Evolutionary conservation across 1,284 basidiomycete species (phyloP).

Genomic region (Cystobasidiaceae sp.): DNA sequence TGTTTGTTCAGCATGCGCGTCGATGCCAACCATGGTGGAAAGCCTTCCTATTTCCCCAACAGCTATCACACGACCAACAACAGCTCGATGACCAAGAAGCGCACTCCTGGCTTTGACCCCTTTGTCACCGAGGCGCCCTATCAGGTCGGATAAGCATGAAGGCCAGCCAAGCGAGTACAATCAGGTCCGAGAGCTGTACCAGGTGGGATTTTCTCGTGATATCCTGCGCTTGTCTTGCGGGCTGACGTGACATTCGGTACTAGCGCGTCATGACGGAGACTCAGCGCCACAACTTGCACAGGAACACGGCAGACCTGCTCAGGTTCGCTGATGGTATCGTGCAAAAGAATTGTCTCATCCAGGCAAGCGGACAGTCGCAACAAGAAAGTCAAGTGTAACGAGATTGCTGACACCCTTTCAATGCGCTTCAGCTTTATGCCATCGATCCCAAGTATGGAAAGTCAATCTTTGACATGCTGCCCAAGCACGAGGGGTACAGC

Average conservation of each 20-base stretch:
- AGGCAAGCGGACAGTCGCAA: too few relatives aligned
- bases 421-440: constrained; percentile 40
- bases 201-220: neutral
- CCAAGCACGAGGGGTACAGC: constrained; percentile 38
- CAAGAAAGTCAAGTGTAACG: neutral
- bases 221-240: neutral
- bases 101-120: constrained; percentile 42
- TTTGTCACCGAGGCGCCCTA: constrained; percentile 41
- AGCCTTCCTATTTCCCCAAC: constrained; percentile 46
- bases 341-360: constrained; percentile 44
- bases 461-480: constrained; percentile 43
- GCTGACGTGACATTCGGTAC: neutral
- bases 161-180: constrained; percentile 45
- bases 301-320: constrained; percentile 45
- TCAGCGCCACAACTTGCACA: constrained; percentile 44
- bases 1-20: constrained; percentile 43
- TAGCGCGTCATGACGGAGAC: constrained; percentile 41
- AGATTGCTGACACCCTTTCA: neutral
- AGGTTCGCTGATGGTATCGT: constrained; percentile 45
- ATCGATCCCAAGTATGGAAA: constrained; percentile 44
- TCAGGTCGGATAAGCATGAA: constrained; percentile 46
- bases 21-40: constrained; percentile 43
- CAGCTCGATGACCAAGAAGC: constrained; percentile 34
- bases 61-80: constrained; percentile 41
- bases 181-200: constrained; percentile 45